phyloP scores from a whole-genome alignment of 768 basidiomycete genomes.

The Tremella yokohamensis region DNA sequence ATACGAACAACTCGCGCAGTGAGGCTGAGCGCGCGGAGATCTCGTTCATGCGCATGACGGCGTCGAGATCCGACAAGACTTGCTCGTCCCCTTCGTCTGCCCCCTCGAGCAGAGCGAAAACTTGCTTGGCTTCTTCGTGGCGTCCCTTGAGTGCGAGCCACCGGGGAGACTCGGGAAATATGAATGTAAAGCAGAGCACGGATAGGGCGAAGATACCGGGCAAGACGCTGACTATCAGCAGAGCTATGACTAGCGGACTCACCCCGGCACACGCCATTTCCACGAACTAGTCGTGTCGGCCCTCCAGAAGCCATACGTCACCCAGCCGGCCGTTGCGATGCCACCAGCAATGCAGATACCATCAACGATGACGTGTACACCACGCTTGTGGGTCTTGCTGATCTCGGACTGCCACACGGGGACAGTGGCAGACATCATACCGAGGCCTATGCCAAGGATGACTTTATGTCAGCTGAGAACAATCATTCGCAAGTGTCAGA shows the following conservation, averaged over 20 bases:
- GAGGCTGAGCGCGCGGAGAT: slow-evolving; percentile 15
- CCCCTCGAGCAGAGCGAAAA: slow-evolving; percentile 19
- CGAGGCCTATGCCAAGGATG: slow-evolving; percentile 21
- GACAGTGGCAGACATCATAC: slow-evolving; percentile 24
- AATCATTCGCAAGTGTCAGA: slow-evolving; percentile 5
- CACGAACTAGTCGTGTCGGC: neutral
- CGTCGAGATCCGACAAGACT: slow-evolving; percentile 7
- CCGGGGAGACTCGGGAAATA: slow-evolving; percentile 41
- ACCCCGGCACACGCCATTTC: slow-evolving; percentile 23
- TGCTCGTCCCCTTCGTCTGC: slow-evolving; percentile 13
- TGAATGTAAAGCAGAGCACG: slow-evolving; percentile 18
- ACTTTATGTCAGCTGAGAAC: slow-evolving; percentile 11
- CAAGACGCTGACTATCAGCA: slow-evolving; percentile 15
- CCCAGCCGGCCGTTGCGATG: slow-evolving; percentile 17
- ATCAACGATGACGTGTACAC: slow-evolving; percentile 25
- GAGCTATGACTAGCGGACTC: too few species aligned
- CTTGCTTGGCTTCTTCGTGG: slow-evolving; percentile 19
- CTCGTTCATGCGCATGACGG: slow-evolving; percentile 12
- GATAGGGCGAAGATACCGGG: slow-evolving; percentile 23
- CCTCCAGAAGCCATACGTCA: slow-evolving; percentile 22
- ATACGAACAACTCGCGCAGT: slow-evolving; percentile 19
- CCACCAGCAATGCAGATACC: slow-evolving; percentile 26
- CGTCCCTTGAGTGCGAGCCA: slow-evolving; percentile 50
- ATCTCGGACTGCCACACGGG: slow-evolving; percentile 30
- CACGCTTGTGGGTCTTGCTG: slow-evolving; percentile 18